phyloP scores from a whole-genome alignment of 2,329 filamentous ascomycete species.

The Xylariales sp. region DNA sequence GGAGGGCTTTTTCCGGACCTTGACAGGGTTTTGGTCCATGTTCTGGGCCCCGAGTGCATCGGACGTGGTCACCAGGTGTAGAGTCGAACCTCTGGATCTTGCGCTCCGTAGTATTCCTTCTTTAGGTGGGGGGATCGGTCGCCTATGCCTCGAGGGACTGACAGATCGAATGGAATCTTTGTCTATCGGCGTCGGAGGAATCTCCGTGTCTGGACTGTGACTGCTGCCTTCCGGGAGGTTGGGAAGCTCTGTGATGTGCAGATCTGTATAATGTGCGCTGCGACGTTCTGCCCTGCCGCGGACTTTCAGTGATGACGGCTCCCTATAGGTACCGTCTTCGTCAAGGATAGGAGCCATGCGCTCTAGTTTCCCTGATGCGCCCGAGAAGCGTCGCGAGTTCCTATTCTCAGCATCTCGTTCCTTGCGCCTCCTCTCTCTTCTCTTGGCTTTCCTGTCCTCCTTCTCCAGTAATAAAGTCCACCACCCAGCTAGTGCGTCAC shows the following conservation, averaged over 20 bases:
- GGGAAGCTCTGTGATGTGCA: conserved; percentile 70
- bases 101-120: conserved; percentile 66
- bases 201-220: conserved; percentile 36
- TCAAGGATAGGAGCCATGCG: conserved; percentile 71
- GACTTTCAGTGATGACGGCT: conserved; percentile 48
- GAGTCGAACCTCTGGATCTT: conserved; percentile 74
- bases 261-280: conserved; percentile 60
- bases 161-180: conserved; percentile 72
- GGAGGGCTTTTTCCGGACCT: conserved; percentile 37
- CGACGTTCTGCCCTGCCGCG: conserved; percentile 76
- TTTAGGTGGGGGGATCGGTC: conserved; percentile 78
- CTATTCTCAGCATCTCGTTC: conserved; percentile 81
- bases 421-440: conserved; percentile 76
- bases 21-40: background rate
- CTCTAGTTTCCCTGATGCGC: conserved; percentile 82
- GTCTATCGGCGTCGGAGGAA: conserved; percentile 69
- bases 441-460: conserved; percentile 79
- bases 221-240: conserved; percentile 56
- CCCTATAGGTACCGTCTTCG: conserved; percentile 59
- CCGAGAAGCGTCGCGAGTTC: conserved; percentile 76
- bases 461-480: conserved; percentile 94
- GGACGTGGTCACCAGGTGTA: conserved; percentile 74
- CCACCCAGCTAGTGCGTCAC: conserved; percentile 89
- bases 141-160: conserved; percentile 73
- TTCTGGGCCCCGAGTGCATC: conserved; percentile 38